A percentile compares a stretch with the other conserved stretches of the same genome.
These are phyloP conservation scores for Ganoderma leucocontextum DNA, from an alignment of 1,284 basidiomycete genomes.

Conservation along the genomic window DNA sequence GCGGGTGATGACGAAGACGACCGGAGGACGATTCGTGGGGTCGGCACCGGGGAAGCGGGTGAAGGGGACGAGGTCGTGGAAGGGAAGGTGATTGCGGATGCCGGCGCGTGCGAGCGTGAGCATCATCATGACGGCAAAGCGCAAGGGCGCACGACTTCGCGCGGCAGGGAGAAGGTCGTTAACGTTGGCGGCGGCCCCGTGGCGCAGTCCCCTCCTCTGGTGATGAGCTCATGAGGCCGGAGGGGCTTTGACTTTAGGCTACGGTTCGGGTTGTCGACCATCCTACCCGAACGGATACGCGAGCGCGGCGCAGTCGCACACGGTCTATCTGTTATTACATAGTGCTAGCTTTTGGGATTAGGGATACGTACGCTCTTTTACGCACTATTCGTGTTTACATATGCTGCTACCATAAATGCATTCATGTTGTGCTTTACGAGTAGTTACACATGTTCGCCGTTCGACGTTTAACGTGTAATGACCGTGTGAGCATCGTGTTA, in stretches of 20 bases:
- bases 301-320: conserved; percentile 7
- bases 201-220: conserved; percentile 27
- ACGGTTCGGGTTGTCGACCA: neutral
- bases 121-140: conserved; percentile 14
- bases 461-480: neutral
- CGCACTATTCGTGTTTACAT: neutral
- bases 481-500: neutral
- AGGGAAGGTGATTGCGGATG: conserved; percentile 32
- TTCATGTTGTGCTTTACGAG: conserved; percentile 7
- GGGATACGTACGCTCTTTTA: conserved; percentile 6
- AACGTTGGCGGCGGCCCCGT: conserved; percentile 18
- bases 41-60: conserved; percentile 41
- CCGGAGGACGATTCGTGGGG: conserved; percentile 61
- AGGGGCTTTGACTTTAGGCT: conserved; percentile 2
- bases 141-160: conserved; percentile 13
- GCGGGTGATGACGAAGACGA: conserved; percentile 57
- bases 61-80: conserved; percentile 45
- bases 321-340: conserved; percentile 1
- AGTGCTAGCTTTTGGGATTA: neutral
- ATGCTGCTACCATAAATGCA: neutral
- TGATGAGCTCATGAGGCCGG: conserved; percentile 22
- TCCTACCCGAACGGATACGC: conserved; percentile 1
- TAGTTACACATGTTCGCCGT: conserved; percentile 6
- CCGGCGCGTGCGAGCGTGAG: conserved; percentile 6
- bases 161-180: conserved; percentile 36